Percentiles rank a stretch among this genome's conserved stretches.
These are phyloP conservation scores for Globisporangium canariense DNA, from an alignment of 352 stramenopile species.

Conservation along the genomic window DNA sequence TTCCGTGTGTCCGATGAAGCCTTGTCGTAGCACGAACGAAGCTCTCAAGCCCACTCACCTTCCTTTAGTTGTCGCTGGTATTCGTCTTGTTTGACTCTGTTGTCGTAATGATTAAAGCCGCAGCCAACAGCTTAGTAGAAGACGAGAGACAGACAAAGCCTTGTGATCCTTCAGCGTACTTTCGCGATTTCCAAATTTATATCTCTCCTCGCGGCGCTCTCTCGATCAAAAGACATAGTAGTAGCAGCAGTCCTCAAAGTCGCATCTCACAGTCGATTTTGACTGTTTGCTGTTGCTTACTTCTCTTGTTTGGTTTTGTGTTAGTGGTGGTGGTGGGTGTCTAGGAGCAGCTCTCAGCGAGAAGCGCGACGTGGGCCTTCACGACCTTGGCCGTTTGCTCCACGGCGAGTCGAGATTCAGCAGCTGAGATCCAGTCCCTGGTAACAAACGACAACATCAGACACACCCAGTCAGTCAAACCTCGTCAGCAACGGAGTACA, in stretches of 20 bases:
- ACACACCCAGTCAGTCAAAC: neutral
- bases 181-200: constrained; percentile 6
- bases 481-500: no score
- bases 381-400: constrained; percentile 83
- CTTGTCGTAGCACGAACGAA: no score
- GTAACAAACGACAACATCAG: neutral
- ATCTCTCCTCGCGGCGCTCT: neutral
- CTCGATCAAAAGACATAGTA: constrained; percentile 1
- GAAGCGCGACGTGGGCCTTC: constrained; percentile 76
- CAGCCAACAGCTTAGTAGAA: no score
- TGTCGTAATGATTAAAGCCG: neutral
- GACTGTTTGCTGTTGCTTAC: neutral
- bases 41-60: neutral
- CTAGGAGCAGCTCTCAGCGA: constrained; percentile 82
- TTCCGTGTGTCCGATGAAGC: neutral
- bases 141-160: neutral
- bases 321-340: neutral
- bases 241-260: neutral
- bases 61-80: neutral
- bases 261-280: neutral
- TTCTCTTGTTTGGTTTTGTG: neutral
- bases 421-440: constrained; percentile 71
- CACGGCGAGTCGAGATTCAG: constrained; percentile 69
- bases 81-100: neutral
- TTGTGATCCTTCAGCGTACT: constrained; percentile 6